Base-by-base conservation (phyloP, 2,329 filamentous ascomycete species). In the Colletotrichum sp. region DNA sequence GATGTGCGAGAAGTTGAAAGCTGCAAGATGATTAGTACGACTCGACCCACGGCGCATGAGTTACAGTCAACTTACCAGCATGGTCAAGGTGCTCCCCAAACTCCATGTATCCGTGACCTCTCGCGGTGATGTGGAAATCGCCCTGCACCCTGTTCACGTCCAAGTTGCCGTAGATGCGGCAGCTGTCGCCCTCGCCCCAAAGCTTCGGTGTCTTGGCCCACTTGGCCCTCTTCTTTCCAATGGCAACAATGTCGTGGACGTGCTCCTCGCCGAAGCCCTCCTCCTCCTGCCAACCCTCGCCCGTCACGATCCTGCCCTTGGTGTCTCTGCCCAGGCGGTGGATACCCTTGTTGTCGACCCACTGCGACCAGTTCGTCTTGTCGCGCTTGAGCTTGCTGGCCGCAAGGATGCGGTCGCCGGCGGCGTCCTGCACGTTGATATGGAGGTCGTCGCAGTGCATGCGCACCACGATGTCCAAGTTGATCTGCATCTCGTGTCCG, bases 1-100 rank as follows among this genome's bases (percentile, higher is more conserved):
- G 84, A 98, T 93, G 88, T 99, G 97, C 36, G 95, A 96, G 90
- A 99, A 99, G 90, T 99, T 99, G 90, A 99, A 98, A 26, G 90
- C 95, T 96, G 80, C 8, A n/a, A 15, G 13, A 32, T 26, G 21
- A 67, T 77, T 36, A 68, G 66, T 68, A 24, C 15, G 16, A 18
- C 44, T 21, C 8, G 8, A 8, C 44, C n/a, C 8, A 13, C 30
- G 32, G 9, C 21, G 16, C n/a, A 60, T 26, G n/a, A 49, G 44
- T 34, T 13, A 21, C 59, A 36, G 49, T 18, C 60, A 49, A 88
- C 93, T 85, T 89, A 97, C 95, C 85, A 55, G 84, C 88, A 84
- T 99, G 96, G 81, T 98, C 95, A 78, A 99, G 87, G 87, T 99
- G 96, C 52, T 87, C 88, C 52, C 93, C 95, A 79, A 92, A 89